phyloP scores from a whole-genome alignment of 2,329 filamentous ascomycete species.

The Neofusicoccum cordaticola region DNA sequence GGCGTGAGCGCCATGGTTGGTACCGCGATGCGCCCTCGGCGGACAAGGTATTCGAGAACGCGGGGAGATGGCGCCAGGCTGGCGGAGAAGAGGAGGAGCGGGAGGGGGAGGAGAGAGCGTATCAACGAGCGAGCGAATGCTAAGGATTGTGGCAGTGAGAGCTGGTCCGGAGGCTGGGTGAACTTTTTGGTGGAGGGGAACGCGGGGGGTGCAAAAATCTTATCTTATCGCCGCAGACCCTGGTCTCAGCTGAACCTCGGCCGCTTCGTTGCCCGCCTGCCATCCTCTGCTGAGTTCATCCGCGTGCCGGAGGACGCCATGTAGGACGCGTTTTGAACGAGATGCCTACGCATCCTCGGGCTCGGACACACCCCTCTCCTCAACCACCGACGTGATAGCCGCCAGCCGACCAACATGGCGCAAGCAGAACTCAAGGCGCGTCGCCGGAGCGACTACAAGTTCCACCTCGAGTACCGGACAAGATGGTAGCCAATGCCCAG shows the following conservation, averaged over 20 bases:
- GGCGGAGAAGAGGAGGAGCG: not conserved
- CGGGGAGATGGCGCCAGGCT: conserved; percentile 51
- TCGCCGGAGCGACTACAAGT: conserved; percentile 70
- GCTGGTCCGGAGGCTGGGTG: not conserved
- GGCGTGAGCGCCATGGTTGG: conserved; percentile 44
- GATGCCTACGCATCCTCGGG: not conserved
- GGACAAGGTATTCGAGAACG: conserved; percentile 51
- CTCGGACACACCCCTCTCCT: no score
- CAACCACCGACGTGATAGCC: not conserved
- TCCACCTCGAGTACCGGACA: conserved; percentile 77
- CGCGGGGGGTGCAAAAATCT: not conserved
- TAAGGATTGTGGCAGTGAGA: not conserved
- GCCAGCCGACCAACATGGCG: not conserved
- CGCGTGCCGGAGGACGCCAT: not conserved
- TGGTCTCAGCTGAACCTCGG: not conserved
- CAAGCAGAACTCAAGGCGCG: conserved; percentile 52
- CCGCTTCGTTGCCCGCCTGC: not conserved
- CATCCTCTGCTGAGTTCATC: not conserved
- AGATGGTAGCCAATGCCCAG: conserved; percentile 63
- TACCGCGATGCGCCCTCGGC: conserved; percentile 43
- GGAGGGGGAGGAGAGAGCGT: not conserved
- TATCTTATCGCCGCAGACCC: conserved; percentile 4
- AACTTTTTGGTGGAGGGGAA: conserved; percentile 6
- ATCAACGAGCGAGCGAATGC: not conserved
- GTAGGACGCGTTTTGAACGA: not conserved